Evolutionary conservation across 1,284 basidiomycete genomes (phyloP).

Genomic region (Inonotus hispidus): DNA sequence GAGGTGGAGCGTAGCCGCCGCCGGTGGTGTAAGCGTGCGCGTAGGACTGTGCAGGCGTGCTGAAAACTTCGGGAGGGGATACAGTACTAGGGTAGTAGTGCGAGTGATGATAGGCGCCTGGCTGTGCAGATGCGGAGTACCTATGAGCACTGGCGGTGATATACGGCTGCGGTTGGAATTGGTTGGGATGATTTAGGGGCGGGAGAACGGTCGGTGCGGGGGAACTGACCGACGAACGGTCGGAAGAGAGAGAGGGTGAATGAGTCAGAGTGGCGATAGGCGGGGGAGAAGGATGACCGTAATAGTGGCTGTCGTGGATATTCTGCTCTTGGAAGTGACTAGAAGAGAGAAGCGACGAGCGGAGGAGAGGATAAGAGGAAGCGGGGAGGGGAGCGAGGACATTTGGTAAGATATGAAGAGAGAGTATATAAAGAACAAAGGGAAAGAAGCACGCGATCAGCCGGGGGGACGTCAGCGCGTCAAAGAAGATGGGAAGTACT

Average conservation of each 20-base stretch:
- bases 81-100: conserved; percentile 23
- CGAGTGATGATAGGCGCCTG: conserved; percentile 19
- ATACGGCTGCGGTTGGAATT: conserved; percentile 4
- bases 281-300: conserved; percentile 43
- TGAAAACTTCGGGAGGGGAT: conserved; percentile 26
- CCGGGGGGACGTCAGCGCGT: conserved; percentile 9
- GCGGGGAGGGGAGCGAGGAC: background rate
- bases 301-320: conserved; percentile 33
- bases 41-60: conserved; percentile 17
- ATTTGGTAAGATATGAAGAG: background rate
- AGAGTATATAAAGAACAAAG: background rate
- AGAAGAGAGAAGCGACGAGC: background rate
- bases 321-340: conserved; percentile 5
- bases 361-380: background rate
- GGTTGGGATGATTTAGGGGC: conserved; percentile 18
- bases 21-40: conserved; percentile 9
- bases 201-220: conserved; percentile 41
- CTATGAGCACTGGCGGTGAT: background rate
- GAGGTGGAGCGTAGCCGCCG: conserved; percentile 16
- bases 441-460: background rate
- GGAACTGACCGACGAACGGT: conserved; percentile 53
- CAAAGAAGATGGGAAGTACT: conserved; percentile 16
- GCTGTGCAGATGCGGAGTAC: conserved; percentile 3
- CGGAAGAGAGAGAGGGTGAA: conserved; percentile 57
- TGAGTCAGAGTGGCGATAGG: conserved; percentile 52